Conservation (phyloP, 208 protist genomes). For the Trypanosoma avium region DNA sequence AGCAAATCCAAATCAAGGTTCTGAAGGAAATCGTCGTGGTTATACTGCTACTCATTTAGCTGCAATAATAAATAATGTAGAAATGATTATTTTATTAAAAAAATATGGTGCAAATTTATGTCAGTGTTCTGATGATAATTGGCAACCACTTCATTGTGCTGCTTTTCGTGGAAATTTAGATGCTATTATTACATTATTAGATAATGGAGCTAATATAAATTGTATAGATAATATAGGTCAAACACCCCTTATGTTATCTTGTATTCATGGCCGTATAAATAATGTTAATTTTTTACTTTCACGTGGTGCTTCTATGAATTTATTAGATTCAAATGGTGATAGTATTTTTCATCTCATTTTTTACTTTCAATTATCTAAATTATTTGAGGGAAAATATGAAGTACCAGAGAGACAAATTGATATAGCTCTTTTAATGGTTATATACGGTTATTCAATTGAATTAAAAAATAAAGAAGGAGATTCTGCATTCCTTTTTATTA, state of each 20-base stretch:
- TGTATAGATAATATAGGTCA: constrained; percentile 32
- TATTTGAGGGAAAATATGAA: constrained; percentile 57
- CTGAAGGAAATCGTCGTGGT: constrained; percentile 40
- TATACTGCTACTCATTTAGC: constrained; percentile 66
- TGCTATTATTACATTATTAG: constrained; percentile 37
- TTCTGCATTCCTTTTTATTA: constrained; percentile 31
- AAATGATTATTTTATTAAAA: constrained; percentile 38
- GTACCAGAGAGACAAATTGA: constrained; percentile 65
- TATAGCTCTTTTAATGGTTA: constrained; percentile 47
- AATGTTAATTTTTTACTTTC: constrained; percentile 50
- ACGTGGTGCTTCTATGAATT: constrained; percentile 29
- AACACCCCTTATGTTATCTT: constrained; percentile 55
- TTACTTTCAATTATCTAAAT: constrained; percentile 50
- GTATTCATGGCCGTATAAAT: constrained; percentile 41
- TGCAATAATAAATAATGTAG: constrained; percentile 30
- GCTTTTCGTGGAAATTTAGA: constrained; percentile 44
- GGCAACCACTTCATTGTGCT: constrained; percentile 63
- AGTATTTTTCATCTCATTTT: constrained; percentile 61
- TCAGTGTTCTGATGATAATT: constrained; percentile 39
- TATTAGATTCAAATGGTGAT: constrained; percentile 39
- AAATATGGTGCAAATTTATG: constrained; percentile 36
- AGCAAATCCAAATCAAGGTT: constrained; percentile 35
- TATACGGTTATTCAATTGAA: constrained; percentile 32
- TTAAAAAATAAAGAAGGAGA: constrained; percentile 35
- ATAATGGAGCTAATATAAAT: constrained; percentile 55